Base-by-base conservation (phyloP, 768 basidiomycete species). In the Auriscalpium orientale region DNA sequence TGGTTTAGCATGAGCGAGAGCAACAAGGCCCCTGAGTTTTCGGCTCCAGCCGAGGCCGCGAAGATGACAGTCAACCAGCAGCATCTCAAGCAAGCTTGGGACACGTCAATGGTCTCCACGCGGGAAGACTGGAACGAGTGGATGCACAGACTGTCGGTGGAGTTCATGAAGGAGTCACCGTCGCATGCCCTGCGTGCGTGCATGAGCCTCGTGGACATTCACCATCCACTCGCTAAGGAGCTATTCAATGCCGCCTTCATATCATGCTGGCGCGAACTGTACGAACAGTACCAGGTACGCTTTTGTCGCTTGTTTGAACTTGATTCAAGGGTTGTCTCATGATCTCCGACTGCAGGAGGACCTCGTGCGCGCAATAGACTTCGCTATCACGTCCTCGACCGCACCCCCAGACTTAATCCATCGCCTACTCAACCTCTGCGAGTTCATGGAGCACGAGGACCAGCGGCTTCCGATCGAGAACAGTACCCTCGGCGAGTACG, bases 371-470 rank as follows among this genome's bases (percentile, higher is more conserved):
- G 85, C 92, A 1, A 90, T 99, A 48, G 90, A 95, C 65, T 73
- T 72, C 54, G 95, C 95, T 4, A 87, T 98, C 58, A 85, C 81
- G 0, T 89, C 91, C 4, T 74, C 78, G 15, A 79, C 74, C 9
- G 84, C 91, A 4, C 91, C 94, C 2, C 79, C 91, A 2, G 95
- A 98, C 48, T 78, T 98, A 33, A 89, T 95, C 18, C 91, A 97
- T 67, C 82, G 91, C 22, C 74, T 98, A 15, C 79, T 99, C 54
- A 94, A 94, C 69, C 79, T 98, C 22, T 94, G 94, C 4, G 97
- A 99, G 68, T 98, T 98, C 69, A 95, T 98, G 91, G 97, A 98
- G 69, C 95, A 98, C 63, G 95, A 98, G 70, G 97, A 98, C 66
- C 95, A 95, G 66, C 81, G 90, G 0, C 76, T 98, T 1, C 93